A percentile compares a stretch with the other conserved stretches of the same genome.
Conservation (phyloP, 768 basidiomycete species). For the Cytidiella melzeri region DNA sequence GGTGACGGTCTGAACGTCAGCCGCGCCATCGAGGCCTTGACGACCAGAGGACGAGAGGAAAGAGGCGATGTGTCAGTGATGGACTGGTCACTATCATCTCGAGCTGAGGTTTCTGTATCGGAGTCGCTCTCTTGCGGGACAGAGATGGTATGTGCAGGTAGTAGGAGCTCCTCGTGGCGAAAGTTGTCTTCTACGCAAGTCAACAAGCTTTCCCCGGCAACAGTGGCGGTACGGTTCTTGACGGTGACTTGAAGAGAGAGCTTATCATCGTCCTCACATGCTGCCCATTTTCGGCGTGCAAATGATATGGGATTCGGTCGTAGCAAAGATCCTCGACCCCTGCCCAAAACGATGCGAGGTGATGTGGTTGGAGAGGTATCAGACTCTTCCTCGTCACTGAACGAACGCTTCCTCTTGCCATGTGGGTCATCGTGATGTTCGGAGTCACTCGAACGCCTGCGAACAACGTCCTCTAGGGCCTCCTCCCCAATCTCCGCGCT, state of each 20-base stretch:
- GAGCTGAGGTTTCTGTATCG: not conserved
- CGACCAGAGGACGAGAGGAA: too few relatives aligned
- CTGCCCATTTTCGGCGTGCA: constrained; percentile 28
- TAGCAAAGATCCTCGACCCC: constrained; percentile 14
- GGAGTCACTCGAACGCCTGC: constrained; percentile 6
- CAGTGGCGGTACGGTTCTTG: not conserved
- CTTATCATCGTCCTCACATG: constrained; percentile 1
- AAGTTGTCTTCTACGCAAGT: too few relatives aligned
- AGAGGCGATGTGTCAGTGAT: not conserved
- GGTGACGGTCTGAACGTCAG: constrained; percentile 21
- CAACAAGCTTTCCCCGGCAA: too few relatives aligned
- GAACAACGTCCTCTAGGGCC: constrained; percentile 10
- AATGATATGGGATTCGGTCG: constrained; percentile 28
- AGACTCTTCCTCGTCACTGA: constrained; percentile 3
- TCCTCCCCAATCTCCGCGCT: constrained; percentile 10
- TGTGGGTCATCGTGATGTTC: not conserved
- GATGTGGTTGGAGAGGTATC: constrained; percentile 8
- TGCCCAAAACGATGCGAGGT: constrained; percentile 3
- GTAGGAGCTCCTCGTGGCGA: too few relatives aligned
- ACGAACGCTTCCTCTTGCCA: constrained; percentile 5
- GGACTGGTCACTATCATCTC: not conserved
- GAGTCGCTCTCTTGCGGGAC: not conserved
- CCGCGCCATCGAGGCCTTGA: too few relatives aligned
- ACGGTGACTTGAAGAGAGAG: constrained; percentile 3
- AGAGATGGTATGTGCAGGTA: too few relatives aligned